Percentiles rank a stretch among this genome's conserved stretches.
phyloP scores from a whole-genome alignment of 2,329 filamentous ascomycete species.

The Fusarium mangiferae region DNA sequence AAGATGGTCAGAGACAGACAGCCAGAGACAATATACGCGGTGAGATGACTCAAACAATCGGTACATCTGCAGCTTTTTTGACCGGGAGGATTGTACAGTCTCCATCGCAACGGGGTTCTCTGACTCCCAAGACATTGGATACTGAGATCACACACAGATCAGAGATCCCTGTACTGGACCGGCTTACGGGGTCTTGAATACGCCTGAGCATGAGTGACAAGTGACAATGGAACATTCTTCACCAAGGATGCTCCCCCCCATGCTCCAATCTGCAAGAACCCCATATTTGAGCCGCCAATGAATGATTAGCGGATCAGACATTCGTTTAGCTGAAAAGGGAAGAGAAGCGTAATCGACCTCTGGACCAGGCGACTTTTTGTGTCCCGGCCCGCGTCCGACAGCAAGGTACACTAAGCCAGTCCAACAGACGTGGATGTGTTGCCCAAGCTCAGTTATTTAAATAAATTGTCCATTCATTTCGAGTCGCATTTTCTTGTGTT shows the following conservation, averaged over 20 bases:
- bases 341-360: neutral
- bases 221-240: conserved; percentile 2
- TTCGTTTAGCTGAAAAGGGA: conserved; percentile 21
- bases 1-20: neutral
- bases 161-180: neutral
- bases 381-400: conserved; percentile 34
- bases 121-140: neutral
- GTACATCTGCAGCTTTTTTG: neutral
- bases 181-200: neutral
- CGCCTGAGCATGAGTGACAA: neutral
- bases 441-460: conserved; percentile 28
- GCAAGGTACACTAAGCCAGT: conserved; percentile 24
- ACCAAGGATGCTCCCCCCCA: neutral
- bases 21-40: conserved; percentile 6
- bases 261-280: neutral
- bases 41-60: conserved; percentile 30
- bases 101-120: neutral
- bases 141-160: neutral
- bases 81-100: neutral
- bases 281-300: conserved; percentile 5
- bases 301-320: neutral
- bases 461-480: conserved; percentile 22
- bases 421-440: conserved; percentile 9
- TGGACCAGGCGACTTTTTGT: conserved; percentile 24
- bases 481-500: conserved; percentile 16